These are phyloP conservation scores for Blyttiomyces sp. DNA, from an alignment of 371 early-diverging fungal genomes.

Conservation along the genomic window DNA sequence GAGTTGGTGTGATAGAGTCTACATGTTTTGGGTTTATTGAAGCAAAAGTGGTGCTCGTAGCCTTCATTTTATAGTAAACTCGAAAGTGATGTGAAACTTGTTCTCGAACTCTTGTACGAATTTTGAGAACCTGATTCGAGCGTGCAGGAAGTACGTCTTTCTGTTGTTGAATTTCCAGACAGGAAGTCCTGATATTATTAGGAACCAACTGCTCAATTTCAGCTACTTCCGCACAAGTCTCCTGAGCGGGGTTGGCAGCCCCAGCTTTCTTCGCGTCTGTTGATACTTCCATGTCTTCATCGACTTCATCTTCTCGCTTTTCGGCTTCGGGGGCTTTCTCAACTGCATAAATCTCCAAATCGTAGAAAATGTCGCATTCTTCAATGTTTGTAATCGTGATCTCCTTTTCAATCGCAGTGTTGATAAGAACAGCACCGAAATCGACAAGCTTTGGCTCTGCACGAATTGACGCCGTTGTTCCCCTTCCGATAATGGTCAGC, in stretches of 20 bases:
- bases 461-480: slow-evolving; percentile 22
- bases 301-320: neutral
- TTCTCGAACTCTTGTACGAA: slow-evolving; percentile 35
- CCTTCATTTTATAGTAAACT: slow-evolving; percentile 30
- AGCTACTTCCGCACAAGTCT: neutral
- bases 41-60: slow-evolving; percentile 1
- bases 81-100: slow-evolving; percentile 23
- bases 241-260: neutral
- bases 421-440: slow-evolving; percentile 39
- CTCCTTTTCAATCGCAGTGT: slow-evolving; percentile 38
- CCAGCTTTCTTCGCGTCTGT: neutral
- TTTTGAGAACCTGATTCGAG: slow-evolving; percentile 35
- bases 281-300: too few relatives aligned
- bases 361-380: slow-evolving; percentile 42
- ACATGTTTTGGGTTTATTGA: neutral
- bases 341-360: slow-evolving; percentile 23
- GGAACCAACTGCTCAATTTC: slow-evolving; percentile 6
- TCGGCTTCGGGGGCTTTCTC: neutral
- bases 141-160: slow-evolving; percentile 34
- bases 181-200: slow-evolving; percentile 13
- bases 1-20: neutral
- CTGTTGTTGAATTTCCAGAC: slow-evolving; percentile 30
- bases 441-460: slow-evolving; percentile 28
- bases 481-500: slow-evolving; percentile 37
- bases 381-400: slow-evolving; percentile 32